Evolutionary conservation across 108 stramenopile genomes (phyloP).

Genomic region (Pseudonitzschia multiseries): DNA sequence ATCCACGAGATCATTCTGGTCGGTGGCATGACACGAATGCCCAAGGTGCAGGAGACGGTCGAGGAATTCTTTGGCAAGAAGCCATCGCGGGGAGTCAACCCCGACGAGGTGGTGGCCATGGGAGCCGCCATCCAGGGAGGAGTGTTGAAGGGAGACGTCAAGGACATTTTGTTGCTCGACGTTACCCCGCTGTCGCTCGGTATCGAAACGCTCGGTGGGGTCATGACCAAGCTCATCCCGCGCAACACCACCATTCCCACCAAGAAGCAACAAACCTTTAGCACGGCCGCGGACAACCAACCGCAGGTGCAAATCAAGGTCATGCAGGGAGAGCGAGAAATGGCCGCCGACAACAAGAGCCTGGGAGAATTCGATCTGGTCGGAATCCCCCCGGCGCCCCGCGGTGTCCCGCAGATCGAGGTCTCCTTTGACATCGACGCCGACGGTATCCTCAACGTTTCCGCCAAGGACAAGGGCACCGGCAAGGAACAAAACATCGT

Average conservation of each 20-base stretch:
- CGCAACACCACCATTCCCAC: constrained; percentile 99
- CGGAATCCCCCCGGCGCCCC: constrained; percentile 98
- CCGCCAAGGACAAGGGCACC: constrained; percentile 99
- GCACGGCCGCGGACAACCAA: constrained; percentile 99
- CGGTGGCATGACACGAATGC: constrained; percentile 99
- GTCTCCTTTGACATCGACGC: constrained; percentile 99
- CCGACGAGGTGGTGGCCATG: constrained; percentile 99
- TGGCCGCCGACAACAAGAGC: constrained; percentile 99
- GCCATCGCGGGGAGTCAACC: constrained; percentile 95
- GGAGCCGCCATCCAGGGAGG: constrained; percentile 99
- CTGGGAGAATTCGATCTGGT: constrained; percentile 98
- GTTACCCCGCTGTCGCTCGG: constrained; percentile 99
- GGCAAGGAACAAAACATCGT: constrained; percentile 98
- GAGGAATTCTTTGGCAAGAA: constrained; percentile 95
- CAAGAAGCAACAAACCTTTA: constrained; percentile 99
- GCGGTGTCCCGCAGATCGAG: constrained; percentile 99
- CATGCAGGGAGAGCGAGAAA: constrained; percentile 99
- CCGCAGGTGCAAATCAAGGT: constrained; percentile 95
- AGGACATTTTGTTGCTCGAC: constrained; percentile 98
- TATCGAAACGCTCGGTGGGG: constrained; percentile 99
- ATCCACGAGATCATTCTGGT: constrained; percentile 99
- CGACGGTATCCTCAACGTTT: constrained; percentile 98
- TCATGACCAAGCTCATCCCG: constrained; percentile 99
- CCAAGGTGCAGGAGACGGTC: constrained; percentile 97
- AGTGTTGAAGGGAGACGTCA: constrained; percentile 98